These are phyloP conservation scores for Gautieria morchelliformis DNA, from an alignment of 768 basidiomycete species.

Conservation along the genomic window DNA sequence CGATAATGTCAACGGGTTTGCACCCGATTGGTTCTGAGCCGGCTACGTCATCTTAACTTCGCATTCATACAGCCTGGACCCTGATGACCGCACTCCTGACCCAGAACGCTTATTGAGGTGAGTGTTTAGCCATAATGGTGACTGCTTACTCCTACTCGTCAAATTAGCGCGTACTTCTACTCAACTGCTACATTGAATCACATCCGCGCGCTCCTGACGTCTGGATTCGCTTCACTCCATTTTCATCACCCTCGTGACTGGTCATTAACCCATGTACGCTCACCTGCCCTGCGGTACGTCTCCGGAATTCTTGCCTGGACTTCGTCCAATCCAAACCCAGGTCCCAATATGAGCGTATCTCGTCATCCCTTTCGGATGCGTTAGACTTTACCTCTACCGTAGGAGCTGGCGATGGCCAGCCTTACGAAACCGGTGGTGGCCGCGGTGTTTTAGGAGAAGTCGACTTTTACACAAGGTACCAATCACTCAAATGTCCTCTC, in stretches of 20 bases:
- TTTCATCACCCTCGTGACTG: slow-evolving; percentile 77
- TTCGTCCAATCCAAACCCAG: slow-evolving; percentile 26
- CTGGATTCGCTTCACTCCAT: slow-evolving; percentile 81
- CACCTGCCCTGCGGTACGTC: slow-evolving; percentile 57
- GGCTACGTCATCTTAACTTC: slow-evolving; percentile 6
- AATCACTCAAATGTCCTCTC: not conserved
- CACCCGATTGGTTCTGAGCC: not conserved
- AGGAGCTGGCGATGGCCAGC: slow-evolving; percentile 50
- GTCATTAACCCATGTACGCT: slow-evolving; percentile 89
- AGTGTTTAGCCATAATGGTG: slow-evolving; percentile 1
- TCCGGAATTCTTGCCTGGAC: not conserved
- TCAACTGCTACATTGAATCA: slow-evolving; percentile 91
- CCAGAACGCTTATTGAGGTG: slow-evolving; percentile 83
- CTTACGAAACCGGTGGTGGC: slow-evolving; percentile 65
- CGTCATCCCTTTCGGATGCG: slow-evolving; percentile 78
- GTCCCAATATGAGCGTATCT: slow-evolving; percentile 76
- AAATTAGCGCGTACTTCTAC: slow-evolving; percentile 84
- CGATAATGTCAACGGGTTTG: slow-evolving; percentile 91
- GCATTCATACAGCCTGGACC: slow-evolving; percentile 40
- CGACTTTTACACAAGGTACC: slow-evolving; percentile 86
- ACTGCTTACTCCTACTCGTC: not conserved
- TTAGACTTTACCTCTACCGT: slow-evolving; percentile 90
- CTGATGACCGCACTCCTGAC: slow-evolving; percentile 77
- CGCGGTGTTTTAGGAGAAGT: slow-evolving; percentile 73
- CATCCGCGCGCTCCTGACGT: slow-evolving; percentile 77